Evolutionary conservation across 345 rosid genomes (phyloP).

Genomic region (Rhodomyrtus tomentosa): DNA sequence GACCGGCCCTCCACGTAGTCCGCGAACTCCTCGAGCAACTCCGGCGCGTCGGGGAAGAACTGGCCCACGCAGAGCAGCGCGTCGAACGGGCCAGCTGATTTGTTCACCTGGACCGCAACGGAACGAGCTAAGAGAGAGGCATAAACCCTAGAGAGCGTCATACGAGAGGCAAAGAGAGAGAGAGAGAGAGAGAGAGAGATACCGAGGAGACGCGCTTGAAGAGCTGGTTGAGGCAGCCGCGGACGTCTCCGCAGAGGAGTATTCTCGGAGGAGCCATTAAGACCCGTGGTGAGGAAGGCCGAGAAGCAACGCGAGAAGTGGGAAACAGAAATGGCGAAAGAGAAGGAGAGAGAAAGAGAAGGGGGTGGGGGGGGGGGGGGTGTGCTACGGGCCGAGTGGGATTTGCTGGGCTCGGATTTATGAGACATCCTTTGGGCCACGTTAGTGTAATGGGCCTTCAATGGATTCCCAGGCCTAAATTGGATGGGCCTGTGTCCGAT

Average conservation of each 20-base stretch:
- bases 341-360: not conserved
- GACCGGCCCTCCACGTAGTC: conserved; percentile 56
- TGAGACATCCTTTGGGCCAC: not conserved
- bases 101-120: conserved; percentile 40
- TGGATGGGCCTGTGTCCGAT: not conserved
- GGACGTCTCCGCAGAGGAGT: conserved; percentile 75
- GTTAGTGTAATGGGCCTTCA: not conserved
- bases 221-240: conserved; percentile 76
- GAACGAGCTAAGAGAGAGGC: not conserved
- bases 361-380: too few relatives aligned
- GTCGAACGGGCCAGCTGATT: conserved; percentile 78
- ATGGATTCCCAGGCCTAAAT: not conserved
- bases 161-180: not conserved
- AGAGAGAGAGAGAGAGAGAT: not conserved
- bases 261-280: conserved; percentile 68
- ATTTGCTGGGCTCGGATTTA: not conserved
- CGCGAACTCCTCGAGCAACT: conserved; percentile 44
- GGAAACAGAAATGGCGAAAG: not conserved
- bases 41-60: conserved; percentile 67
- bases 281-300: not conserved
- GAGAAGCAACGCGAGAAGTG: not conserved
- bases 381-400: not conserved
- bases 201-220: conserved; percentile 81
- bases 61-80: conserved; percentile 75
- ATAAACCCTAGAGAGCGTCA: not conserved